Evolutionary conservation across 2,329 filamentous ascomycete species (phyloP).

Genomic region (Nigrospora sphaerica): DNA sequence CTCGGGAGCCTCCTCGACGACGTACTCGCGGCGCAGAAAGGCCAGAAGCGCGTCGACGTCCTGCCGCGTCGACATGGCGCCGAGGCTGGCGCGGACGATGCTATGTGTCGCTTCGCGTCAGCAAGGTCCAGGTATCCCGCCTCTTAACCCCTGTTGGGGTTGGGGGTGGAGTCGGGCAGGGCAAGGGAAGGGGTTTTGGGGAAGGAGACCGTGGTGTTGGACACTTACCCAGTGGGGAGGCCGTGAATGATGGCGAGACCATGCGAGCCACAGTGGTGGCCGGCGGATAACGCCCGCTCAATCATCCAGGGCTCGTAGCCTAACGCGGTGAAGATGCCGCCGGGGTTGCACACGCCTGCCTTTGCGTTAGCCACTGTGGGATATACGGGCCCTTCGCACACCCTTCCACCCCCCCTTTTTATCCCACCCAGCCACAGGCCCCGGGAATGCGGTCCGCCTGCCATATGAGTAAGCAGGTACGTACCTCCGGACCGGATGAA

Average conservation of each 20-base stretch:
- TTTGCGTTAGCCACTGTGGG: neutral
- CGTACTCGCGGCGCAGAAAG: conserved; percentile 35
- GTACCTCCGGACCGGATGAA: conserved; percentile 53
- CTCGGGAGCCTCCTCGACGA: conserved; percentile 7
- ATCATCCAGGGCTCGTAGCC: conserved; percentile 48
- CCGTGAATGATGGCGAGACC: conserved; percentile 46
- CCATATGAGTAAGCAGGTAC: conserved; percentile 3
- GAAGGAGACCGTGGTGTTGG: conserved; percentile 1
- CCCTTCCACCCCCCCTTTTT: too few relatives aligned
- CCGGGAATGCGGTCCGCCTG: neutral
- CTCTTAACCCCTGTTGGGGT: too few relatives aligned
- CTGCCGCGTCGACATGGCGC: conserved; percentile 50
- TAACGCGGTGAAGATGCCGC: conserved; percentile 37
- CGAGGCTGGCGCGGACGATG: conserved; percentile 53
- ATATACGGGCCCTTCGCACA: too few relatives aligned
- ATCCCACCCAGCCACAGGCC: too few relatives aligned
- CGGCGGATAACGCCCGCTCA: conserved; percentile 44
- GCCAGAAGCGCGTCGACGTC: conserved; percentile 44
- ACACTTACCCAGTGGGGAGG: conserved; percentile 42
- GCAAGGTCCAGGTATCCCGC: neutral
- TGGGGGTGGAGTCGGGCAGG: too few relatives aligned
- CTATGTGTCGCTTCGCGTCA: conserved; percentile 21
- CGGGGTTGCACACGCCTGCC: conserved; percentile 39
- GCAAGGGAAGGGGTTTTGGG: neutral
- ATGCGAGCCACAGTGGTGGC: conserved; percentile 49